Evolutionary conservation across 805 yeast species (phyloP).

Genomic region (Candida hungchunana): DNA sequence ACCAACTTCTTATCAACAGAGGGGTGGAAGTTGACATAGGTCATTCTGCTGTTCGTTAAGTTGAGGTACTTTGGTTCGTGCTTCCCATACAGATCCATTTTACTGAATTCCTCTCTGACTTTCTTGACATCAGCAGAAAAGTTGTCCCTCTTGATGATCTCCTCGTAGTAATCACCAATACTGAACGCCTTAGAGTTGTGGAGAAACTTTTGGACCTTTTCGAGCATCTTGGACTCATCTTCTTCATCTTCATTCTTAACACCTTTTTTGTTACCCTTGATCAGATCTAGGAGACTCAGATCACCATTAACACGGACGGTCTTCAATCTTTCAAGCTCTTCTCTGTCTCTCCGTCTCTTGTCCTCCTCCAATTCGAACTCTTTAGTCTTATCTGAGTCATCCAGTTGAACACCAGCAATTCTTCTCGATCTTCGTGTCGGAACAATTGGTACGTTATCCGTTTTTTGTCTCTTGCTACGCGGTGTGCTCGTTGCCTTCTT

Average conservation of each 20-base stretch:
- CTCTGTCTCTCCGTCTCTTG: conserved; percentile 30
- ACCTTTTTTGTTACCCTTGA: conserved; percentile 38
- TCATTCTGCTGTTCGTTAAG: conserved; percentile 64
- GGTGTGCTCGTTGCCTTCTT: conserved; percentile 12
- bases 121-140: conserved; percentile 38
- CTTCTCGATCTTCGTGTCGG: conserved; percentile 79
- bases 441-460: conserved; percentile 24
- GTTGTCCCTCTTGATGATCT: conserved; percentile 36
- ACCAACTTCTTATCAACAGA: conserved; percentile 54
- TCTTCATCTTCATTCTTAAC: conserved; percentile 23
- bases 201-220: conserved; percentile 28
- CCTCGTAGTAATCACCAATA: conserved; percentile 67
- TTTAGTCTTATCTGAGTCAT: conserved; percentile 35
- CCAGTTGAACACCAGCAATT: conserved; percentile 65
- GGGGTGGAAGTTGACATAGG: conserved; percentile 77
- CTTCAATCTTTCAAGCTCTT: conserved; percentile 46
- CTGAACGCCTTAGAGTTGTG: conserved; percentile 37
- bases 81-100: conserved; percentile 46
- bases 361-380: conserved; percentile 23
- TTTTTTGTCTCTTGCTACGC: conserved; percentile 19
- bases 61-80: conserved; percentile 69
- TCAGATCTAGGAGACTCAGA: conserved; percentile 55
- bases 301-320: conserved; percentile 63
- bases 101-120: conserved; percentile 50
- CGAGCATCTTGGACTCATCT: conserved; percentile 30